Evolutionary conservation across 208 protist species (phyloP), one percentile per base, ranked within the genome.

Genomic region (Trypanosoma melophagium): DNA sequence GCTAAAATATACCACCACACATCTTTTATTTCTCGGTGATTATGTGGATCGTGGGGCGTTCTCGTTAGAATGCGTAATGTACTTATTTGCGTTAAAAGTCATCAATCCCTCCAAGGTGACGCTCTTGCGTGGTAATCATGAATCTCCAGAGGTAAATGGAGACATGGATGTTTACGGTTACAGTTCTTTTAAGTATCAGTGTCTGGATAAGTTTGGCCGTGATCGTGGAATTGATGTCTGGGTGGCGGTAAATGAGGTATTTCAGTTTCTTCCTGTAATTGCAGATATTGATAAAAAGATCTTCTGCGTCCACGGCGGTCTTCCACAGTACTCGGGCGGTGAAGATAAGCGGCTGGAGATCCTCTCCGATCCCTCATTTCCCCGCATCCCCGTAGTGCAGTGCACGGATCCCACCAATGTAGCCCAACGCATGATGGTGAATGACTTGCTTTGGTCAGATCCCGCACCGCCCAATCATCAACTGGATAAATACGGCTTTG

Each of bases 11-110:
- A 95, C 92, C 0, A 90, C 87, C 38, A 76, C 84, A 45, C 80
- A 95, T 68, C 97, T 99, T 54, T 86, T 99, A 19, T 99, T 99
- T 76, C 85, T 99, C 14, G 98, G 93, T n/a, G 97, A 99, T 80
- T 99, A 99, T 78, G 98, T 99, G n/a, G 98, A 99, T 67, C 90
- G 98, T 69, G 98, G 98, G 8, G 79, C 86, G 3, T 93, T 90
- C 59, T 93, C 87, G 19, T 70, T 97, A 14, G 89, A 97, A 80
- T 93, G 86, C 38, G 79, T 97, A 28, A 89, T 94, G 79, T 90
- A 94, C 55, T 74, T 97, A 13, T 83, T 96, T 28, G 89, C 89
- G 12, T 74, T 97, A 28, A 97, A 97, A 76, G 79, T 93, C 24
- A 92, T 97, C 51, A 86, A 79, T 52, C 94, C 94, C 1, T 53